phyloP scores from a whole-genome alignment of 257 asterid species.

The Nemophila menziesii region DNA sequence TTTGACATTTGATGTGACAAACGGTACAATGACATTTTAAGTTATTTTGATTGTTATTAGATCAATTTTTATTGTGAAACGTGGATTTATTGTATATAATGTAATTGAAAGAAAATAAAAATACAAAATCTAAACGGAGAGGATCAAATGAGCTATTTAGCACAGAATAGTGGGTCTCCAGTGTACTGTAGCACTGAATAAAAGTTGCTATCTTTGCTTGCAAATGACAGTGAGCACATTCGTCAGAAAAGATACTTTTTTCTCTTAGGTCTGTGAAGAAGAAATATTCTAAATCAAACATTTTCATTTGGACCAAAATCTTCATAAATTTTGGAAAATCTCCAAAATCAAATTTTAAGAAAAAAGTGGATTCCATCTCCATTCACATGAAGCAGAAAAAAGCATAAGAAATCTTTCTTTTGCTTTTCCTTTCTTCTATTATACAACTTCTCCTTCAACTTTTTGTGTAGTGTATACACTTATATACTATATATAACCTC shows the following conservation, averaged over 20 bases:
- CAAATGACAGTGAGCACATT: conserved; percentile 4
- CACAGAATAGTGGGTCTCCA: not conserved
- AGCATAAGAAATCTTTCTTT: not conserved
- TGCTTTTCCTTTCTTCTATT: not conserved
- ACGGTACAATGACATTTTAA: too few relatives aligned
- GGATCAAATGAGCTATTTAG: too few relatives aligned
- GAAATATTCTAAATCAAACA: not conserved
- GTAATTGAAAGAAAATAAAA: too few relatives aligned
- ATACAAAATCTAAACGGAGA: too few relatives aligned
- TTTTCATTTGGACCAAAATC: not conserved
- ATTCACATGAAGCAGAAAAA: not conserved
- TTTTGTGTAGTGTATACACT: not conserved
- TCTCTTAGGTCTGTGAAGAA: not conserved
- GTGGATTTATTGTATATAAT: too few relatives aligned
- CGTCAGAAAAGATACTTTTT: not conserved
- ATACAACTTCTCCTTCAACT: not conserved
- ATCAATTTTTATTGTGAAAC: too few relatives aligned
- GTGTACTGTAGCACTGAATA: not conserved
- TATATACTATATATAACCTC: conserved; percentile 2
- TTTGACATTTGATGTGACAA: too few relatives aligned
- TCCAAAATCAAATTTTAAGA: not conserved
- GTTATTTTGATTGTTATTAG: too few relatives aligned
- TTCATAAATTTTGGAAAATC: not conserved
- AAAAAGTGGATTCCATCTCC: conserved; percentile 1
- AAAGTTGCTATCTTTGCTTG: conserved; percentile 1